Percentiles rank a stretch among this genome's conserved stretches.
Evolutionary conservation across 306 rosid genomes (phyloP).

Genomic region (Prunus campanulata): DNA sequence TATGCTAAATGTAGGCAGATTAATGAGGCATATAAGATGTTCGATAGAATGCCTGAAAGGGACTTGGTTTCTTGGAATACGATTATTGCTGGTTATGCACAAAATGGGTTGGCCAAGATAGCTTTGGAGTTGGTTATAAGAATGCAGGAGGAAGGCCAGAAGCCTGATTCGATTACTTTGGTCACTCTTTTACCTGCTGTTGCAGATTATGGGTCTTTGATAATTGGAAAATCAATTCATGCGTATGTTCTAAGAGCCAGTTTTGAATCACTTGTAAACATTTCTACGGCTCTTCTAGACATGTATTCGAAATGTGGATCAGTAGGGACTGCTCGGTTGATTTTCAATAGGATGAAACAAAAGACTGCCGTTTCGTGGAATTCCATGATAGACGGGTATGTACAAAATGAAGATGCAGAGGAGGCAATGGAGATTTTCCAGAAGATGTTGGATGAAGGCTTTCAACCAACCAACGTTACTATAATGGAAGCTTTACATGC

Average conservation of each 20-base stretch:
- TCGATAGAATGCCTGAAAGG: conserved; percentile 77
- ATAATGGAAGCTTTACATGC: conserved; percentile 80
- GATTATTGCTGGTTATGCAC: conserved; percentile 67
- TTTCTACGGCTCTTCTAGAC: conserved; percentile 63
- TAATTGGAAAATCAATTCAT: conserved; percentile 69
- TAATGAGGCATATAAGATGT: conserved; percentile 72
- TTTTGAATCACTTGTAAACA: conserved; percentile 60
- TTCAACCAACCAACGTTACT: conserved; percentile 65
- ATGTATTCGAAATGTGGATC: conserved; percentile 81
- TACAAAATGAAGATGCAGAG: conserved; percentile 57
- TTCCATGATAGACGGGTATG: conserved; percentile 79
- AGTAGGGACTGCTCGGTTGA: conserved; percentile 47
- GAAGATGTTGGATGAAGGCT: conserved; percentile 64
- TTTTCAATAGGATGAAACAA: conserved; percentile 58
- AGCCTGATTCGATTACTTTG: conserved; percentile 75
- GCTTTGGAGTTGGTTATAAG: conserved; percentile 50
- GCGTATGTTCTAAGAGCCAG: conserved; percentile 64
- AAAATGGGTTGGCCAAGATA: conserved; percentile 61
- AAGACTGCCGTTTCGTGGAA: conserved; percentile 87
- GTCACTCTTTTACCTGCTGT: conserved; percentile 82
- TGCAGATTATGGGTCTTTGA: conserved; percentile 62
- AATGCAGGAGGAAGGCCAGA: conserved; percentile 70
- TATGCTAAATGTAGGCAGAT: conserved; percentile 69
- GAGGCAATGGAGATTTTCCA: conserved; percentile 60
- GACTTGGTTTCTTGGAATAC: conserved; percentile 91